Base-by-base conservation (phyloP, 108 stramenopile genomes). In the Conticribra guillardii region DNA sequence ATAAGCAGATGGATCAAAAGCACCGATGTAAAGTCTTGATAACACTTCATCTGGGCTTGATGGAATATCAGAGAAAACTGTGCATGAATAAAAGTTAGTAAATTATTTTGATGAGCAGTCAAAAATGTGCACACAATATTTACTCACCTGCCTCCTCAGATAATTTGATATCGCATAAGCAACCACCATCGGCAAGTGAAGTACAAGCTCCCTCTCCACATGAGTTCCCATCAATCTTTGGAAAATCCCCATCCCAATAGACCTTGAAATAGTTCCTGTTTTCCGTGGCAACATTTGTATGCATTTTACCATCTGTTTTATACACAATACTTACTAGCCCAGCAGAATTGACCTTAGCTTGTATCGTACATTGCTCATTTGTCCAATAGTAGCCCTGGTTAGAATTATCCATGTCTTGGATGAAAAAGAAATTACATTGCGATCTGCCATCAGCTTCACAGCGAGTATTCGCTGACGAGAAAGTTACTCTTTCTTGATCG, bases 291-390 rank as follows among this genome's bases (percentile, higher is more conserved):
- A 80, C 58, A 44, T 82, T 66, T 19, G 63, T 65, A 30, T 74
- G 73, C 28, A 74, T 58, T 47, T 51, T 65, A 11, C 58, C 48
- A 30, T 46, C 45, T 37, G 73, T 66, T 23, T 78, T 60, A 68
- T 88, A 84, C 5, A 91, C 87, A 14, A 85, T 60, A 1, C 75
- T 79, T 7, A 91, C 76, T 54, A 64, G 54, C 2, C 90, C 90
- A 23, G 63, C 65, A 14, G 67, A 34, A 66, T 78, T 74, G 54
- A 92, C 76, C 64, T 89, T 87, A 0, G 67, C 88, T 51, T 69
- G 64, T 19, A 89, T 51, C 15, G 41, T 15, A 53, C 91, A 92
- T 2, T 34, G 33, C 26, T 69, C 57, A 21, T 56, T 74, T 22
- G 82, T 75, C 90, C 90, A 91, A 21, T 54, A 62, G 30, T 53